Evolutionary conservation across 768 basidiomycete genomes (phyloP), one percentile per base, ranked within the genome.

Genomic region (Macrolepiota albuminosa): DNA sequence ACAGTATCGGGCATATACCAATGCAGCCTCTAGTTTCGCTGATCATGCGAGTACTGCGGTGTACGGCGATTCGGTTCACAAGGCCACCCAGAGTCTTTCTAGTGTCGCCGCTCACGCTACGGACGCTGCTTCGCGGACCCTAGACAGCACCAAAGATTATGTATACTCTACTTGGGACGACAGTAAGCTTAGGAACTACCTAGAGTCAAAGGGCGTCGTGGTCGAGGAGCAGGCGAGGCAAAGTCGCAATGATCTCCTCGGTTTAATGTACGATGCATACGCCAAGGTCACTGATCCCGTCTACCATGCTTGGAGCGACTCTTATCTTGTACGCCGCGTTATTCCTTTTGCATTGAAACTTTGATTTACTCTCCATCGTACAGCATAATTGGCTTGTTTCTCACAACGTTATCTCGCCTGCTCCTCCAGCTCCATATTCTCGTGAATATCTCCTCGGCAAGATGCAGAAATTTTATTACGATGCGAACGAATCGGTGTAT

Each of bases 101-200:
- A 81, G 73, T 52, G 56, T 78, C 1, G 76, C 74, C 14, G 75
- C 83, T 0, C 81, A 84, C 60, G 84, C 86, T 3, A 83, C 86
- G 0, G 73, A 79, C 16, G 78, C 81, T 2, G 82, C 77, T 10
- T 72, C 70, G 8, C 74, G 77, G 26, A 75, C 74, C 31, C 70
- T 93, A 24, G 89, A 95, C 62, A 84, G 89, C 60, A 71, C 85
- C 34, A 91, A 86, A 70, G 95, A 98, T 70, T 95, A 94, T 65
- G 74, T 95, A 18, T 96, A 90, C 71, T 93, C 90, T 0, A 84
- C 89, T 0, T 97, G 96, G 96, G 86, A 89, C 58, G 92, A 95
- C 64, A 87, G 79, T 66, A 79, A 80, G 63, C 72, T 98, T 50
- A 78, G 88, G 53, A 72, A 68, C 0, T 97, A 87, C 74, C 83